phyloP scores from a whole-genome alignment of 2,329 filamentous ascomycete species.

The Aspergillus pseudoviridinutans region DNA sequence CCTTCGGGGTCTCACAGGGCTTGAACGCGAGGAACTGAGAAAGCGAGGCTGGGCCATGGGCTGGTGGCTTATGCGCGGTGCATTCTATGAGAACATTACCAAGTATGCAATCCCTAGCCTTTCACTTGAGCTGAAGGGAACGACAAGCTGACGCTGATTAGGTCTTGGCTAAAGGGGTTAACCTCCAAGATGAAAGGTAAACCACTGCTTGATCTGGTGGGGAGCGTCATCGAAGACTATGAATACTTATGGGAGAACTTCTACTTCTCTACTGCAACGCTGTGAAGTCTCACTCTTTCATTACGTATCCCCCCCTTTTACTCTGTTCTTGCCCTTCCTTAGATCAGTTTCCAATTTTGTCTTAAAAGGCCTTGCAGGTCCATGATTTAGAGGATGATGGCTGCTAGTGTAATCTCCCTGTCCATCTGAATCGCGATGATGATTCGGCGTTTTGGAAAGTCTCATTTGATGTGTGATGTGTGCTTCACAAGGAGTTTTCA shows the following conservation, averaged over 20 bases:
- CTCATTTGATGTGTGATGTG: neutral
- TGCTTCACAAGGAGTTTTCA: neutral
- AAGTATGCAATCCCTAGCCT: conserved; percentile 43
- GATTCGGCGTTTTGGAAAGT: neutral
- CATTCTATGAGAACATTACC: conserved; percentile 90
- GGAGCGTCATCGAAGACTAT: conserved; percentile 88
- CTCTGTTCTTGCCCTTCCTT: conserved; percentile 8
- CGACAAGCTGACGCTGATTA: conserved; percentile 30
- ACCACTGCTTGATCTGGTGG: conserved; percentile 74
- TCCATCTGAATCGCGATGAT: neutral
- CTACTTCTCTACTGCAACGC: conserved; percentile 71
- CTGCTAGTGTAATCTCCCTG: neutral
- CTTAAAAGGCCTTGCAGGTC: neutral
- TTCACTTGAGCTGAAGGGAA: neutral
- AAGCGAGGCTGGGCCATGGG: conserved; percentile 85
- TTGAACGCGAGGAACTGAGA: conserved; percentile 86
- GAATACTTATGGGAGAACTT: conserved; percentile 98
- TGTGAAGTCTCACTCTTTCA: conserved; percentile 19
- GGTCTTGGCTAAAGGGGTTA: conserved; percentile 62
- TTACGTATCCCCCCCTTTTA: neutral
- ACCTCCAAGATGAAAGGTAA: conserved; percentile 67
- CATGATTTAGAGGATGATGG: neutral
- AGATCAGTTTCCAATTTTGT: neutral
- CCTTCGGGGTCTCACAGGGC: conserved; percentile 69
- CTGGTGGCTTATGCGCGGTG: conserved; percentile 97